Evolutionary conservation across 345 rosid genomes (phyloP), one percentile per base, ranked within the genome.

Genomic region (Clausena lansium): DNA sequence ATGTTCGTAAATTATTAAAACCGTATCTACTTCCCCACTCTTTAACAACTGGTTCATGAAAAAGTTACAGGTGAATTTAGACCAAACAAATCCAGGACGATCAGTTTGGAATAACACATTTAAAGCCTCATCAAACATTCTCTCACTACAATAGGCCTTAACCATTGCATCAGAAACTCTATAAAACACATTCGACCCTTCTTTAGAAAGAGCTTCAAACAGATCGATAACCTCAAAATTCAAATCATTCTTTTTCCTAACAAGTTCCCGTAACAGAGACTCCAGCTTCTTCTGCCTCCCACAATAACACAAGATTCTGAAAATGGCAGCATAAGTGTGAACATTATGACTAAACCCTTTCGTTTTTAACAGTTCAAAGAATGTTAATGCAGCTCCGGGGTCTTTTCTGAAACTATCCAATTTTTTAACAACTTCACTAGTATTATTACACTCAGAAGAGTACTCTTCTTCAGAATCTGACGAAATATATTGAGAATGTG

Each of bases 71-170:
- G 98, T 39, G 8, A 73, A 78, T 24, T 89, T 87, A 58, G 74
- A 67, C 0, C 88, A 80, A 32, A 79, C 78, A 66, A 86, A 88
- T 38, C 91, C 89, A 25, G 71, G 57, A 6, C 83, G 69, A 19
- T 73, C 73, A 33, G 64, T 74, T 75, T 83, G 88, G 66, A 87
- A 87, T 57, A 89, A 63, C 68, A 84, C 69, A 81, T 87, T 86
- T 75, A 83, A 76, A 17, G 86, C 95, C 71, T 89, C 89, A 28
- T 89, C 91, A 76, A 91, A 89, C 95, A 87, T 84, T 13, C 74
- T 81, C 8, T 72, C 68, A 78, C 76, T 58, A 61, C 58, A 90
- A 83, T 86, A 92, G 38, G 84, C 82, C 89, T 91, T 91, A 67
- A 92, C 83, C 84, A 89, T 69, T 1, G 87, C 88, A 86, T 86